Base-by-base conservation (phyloP, 2,329 filamentous ascomycete species). In the Coniella vitis region DNA sequence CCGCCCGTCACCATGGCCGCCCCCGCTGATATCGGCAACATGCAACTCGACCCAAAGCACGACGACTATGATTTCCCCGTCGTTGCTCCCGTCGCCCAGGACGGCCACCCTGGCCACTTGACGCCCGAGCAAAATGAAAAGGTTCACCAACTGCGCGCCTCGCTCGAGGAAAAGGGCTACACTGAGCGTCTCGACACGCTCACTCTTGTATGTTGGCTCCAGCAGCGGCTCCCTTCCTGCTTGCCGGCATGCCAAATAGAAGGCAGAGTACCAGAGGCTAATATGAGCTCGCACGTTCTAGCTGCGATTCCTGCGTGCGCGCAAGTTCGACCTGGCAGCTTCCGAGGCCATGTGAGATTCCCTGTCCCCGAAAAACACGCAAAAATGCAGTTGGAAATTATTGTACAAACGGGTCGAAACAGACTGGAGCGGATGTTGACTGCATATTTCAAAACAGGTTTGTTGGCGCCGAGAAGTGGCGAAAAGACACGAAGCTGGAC, bases 41-140 rank as follows among this genome's bases (percentile, higher is more conserved):
- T 81, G 71, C 71, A 80, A 66, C 65, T 89, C 61, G 84, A 95
- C 69, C 78, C 87, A 66, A 96, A 95, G 73, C 95, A 97, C 76
- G 93, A 97, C 73, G 69, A 94, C 74, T 97, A 93, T 70, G 90
- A 96, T 70, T 97, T 81, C 74, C 93, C 93, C 55, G 88, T 84
- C 56, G 84, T 79, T 55, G 81, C 88, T 40, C 79, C 86, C 48
- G 79, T 81, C 58, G 66, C 77, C 40, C 79, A 84, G 64, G 73
- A 75, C 60, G 93, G 93, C 57, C 90, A 96, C 68, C 84, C 91
- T 54, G 93, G 93, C 65, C 81, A 94, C 69, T 86, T 94, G 61
- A 93, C 85, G 48, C 75, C 81, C 50, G 79, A 87, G 67, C 90
- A 97, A 74, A 86, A 95, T 79, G 90, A 89, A 47, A 84, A 91